Percentiles rank a stretch among this genome's conserved stretches.
These are phyloP conservation scores for Coriolopsis trogii DNA, from an alignment of 1,284 basidiomycete genomes.

Conservation along the genomic window DNA sequence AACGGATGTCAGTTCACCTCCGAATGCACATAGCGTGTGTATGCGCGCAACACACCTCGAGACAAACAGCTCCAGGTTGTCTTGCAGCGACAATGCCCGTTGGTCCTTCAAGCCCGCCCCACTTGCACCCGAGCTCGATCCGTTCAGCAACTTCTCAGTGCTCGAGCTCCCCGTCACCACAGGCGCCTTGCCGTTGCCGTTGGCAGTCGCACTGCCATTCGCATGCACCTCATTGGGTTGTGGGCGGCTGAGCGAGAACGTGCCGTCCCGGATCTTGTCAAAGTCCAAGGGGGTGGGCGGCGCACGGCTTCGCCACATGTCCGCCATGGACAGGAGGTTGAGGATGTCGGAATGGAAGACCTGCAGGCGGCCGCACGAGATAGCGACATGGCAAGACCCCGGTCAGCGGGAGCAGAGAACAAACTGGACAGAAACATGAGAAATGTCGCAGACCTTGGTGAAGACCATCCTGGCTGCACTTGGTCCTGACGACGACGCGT, in stretches of 20 bases:
- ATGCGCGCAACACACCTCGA: slow-evolving; percentile 62
- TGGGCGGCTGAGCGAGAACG: slow-evolving; percentile 48
- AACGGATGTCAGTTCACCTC: neutral
- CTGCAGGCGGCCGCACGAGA: slow-evolving; percentile 44
- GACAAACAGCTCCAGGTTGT: slow-evolving; percentile 83
- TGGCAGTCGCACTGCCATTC: slow-evolving; percentile 28
- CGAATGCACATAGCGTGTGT: neutral
- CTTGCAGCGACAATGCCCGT: slow-evolving; percentile 70
- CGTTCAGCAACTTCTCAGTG: slow-evolving; percentile 27
- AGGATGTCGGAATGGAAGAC: slow-evolving; percentile 90
- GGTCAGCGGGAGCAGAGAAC: too few species aligned
- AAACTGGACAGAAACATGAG: too few species aligned
- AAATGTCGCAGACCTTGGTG: slow-evolving; percentile 72
- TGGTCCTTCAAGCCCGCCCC: slow-evolving; percentile 76
- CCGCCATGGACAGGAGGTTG: slow-evolving; percentile 91
- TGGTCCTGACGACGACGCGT: slow-evolving; percentile 27
- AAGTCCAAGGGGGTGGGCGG: slow-evolving; percentile 87
- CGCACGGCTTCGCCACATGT: slow-evolving; percentile 94
- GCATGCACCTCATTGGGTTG: slow-evolving; percentile 24
- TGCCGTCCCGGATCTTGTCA: slow-evolving; percentile 65
- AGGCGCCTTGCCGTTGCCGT: slow-evolving; percentile 23
- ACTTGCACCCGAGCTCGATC: slow-evolving; percentile 16
- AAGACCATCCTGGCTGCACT: slow-evolving; percentile 78
- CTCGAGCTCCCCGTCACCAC: slow-evolving; percentile 31
- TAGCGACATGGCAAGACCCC: neutral